These are phyloP conservation scores for Chaetomium olivaceum DNA, from an alignment of 2,329 filamentous ascomycete species.

Conservation along the genomic window DNA sequence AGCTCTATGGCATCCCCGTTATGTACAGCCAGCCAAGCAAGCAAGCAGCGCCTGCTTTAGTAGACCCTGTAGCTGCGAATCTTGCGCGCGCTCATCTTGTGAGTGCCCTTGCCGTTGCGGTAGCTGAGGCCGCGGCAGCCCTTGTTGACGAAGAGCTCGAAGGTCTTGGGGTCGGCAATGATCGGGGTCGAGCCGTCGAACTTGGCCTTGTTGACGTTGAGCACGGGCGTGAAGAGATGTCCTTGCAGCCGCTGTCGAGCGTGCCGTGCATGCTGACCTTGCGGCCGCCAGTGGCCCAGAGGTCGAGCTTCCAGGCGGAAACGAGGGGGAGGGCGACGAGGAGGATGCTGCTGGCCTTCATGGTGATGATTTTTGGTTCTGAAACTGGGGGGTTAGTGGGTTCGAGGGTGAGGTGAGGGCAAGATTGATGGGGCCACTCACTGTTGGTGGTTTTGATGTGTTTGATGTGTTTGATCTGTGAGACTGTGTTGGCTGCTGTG, in stretches of 20 bases:
- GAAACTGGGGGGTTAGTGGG: neutral
- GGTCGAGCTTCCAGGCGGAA: slow-evolving; percentile 26
- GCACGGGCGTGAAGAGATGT: slow-evolving; percentile 23
- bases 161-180: slow-evolving; percentile 17
- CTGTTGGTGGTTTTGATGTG: neutral
- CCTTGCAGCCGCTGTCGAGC: slow-evolving; percentile 22
- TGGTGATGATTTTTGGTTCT: slow-evolving; percentile 5
- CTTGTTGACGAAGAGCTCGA: slow-evolving; percentile 24
- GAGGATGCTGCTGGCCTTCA: slow-evolving; percentile 20
- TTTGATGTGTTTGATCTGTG: too few species aligned
- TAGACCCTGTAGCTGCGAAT: slow-evolving; percentile 24
- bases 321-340: slow-evolving; percentile 17
- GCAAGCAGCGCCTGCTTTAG: neutral
- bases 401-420: neutral
- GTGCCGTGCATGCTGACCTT: slow-evolving; percentile 18
- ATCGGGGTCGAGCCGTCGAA: slow-evolving; percentile 16
- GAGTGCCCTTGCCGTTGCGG: slow-evolving; percentile 20
- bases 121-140: slow-evolving; percentile 24
- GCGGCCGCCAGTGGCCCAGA: slow-evolving; percentile 17
- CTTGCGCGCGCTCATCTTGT: slow-evolving; percentile 19
- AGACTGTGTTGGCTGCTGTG: neutral
- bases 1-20: neutral
- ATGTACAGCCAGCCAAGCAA: neutral
- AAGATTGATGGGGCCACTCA: neutral
- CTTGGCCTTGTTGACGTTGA: slow-evolving; percentile 26